Evolutionary conservation across 2,329 filamentous ascomycete species (phyloP).

Genomic region (Epichloe sp.): DNA sequence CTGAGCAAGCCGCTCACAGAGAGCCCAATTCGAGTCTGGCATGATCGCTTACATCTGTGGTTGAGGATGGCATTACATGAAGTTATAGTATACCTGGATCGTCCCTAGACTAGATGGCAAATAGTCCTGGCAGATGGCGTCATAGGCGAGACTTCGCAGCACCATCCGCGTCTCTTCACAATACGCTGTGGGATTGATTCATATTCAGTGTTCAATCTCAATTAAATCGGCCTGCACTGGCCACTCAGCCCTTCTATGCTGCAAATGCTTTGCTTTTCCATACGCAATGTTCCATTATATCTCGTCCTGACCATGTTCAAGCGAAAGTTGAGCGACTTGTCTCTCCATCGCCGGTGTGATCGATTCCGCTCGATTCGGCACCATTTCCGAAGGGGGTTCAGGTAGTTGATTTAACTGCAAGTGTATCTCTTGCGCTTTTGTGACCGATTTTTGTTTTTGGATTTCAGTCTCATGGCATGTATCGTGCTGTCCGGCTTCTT

Average conservation of each 20-base stretch:
- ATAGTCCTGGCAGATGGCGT: neutral
- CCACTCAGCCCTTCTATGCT: neutral
- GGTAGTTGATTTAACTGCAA: slow-evolving; percentile 40
- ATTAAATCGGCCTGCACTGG: neutral
- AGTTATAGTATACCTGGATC: neutral
- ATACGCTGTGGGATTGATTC: neutral
- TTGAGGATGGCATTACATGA: neutral
- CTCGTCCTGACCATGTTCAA: neutral
- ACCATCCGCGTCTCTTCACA: neutral
- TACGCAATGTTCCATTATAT: neutral
- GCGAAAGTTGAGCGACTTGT: slow-evolving; percentile 20
- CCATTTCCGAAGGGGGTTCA: slow-evolving; percentile 21
- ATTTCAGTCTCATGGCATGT: slow-evolving; percentile 26
- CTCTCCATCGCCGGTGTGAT: slow-evolving; percentile 24
- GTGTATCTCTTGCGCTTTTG: slow-evolving; percentile 37
- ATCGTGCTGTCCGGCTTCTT: slow-evolving; percentile 40
- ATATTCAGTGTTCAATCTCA: neutral
- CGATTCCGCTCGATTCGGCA: slow-evolving; percentile 19
- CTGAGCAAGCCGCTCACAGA: neutral
- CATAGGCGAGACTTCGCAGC: neutral
- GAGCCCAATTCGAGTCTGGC: neutral
- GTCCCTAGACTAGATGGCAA: neutral
- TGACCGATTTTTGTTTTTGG: slow-evolving; percentile 27
- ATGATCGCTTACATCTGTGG: neutral
- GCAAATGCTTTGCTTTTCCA: too few species aligned